Conservation (phyloP, 2,329 filamentous ascomycete genomes). For the Colletotrichum zoysiae region DNA sequence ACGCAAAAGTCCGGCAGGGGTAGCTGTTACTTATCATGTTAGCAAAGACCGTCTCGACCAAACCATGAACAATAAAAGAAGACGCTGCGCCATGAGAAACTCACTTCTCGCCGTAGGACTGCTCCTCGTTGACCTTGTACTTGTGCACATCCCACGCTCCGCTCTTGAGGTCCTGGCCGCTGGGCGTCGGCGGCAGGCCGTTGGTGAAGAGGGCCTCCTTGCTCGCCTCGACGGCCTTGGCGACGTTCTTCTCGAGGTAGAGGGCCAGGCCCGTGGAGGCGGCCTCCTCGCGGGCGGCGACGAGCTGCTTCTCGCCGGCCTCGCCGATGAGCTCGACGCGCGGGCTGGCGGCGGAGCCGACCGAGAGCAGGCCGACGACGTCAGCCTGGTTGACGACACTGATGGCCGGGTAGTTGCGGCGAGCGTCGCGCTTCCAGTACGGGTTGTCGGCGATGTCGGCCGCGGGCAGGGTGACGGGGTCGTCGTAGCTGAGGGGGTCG, state of each 20-base stretch:
- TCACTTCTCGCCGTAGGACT: constrained; percentile 78
- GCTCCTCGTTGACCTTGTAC: constrained; percentile 73
- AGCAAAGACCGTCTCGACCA: constrained; percentile 46
- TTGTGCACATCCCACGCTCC: constrained; percentile 76
- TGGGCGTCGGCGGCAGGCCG: constrained; percentile 89
- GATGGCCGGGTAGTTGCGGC: constrained; percentile 83
- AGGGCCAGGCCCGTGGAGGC: constrained; percentile 78
- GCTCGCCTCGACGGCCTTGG: constrained; percentile 64
- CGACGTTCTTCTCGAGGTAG: constrained; percentile 74
- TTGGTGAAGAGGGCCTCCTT: constrained; percentile 74
- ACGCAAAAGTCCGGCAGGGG: constrained; percentile 74
- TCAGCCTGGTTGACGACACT: constrained; percentile 87
- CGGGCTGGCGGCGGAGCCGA: constrained; percentile 85
- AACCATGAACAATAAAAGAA: constrained; percentile 23
- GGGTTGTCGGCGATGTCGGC: constrained; percentile 91
- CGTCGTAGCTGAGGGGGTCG: constrained; percentile 80
- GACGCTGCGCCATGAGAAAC: constrained; percentile 51
- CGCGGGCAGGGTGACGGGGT: constrained; percentile 86
- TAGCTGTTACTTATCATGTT: constrained; percentile 60
- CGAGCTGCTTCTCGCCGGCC: constrained; percentile 72
- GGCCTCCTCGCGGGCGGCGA: constrained; percentile 81
- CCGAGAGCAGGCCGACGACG: constrained; percentile 84
- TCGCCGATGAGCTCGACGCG: constrained; percentile 84
- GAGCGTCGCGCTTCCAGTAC: constrained; percentile 94
- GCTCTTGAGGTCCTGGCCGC: constrained; percentile 69